These are phyloP conservation scores for Beta vulgaris DNA, from an alignment of 148 eudicot genomes.

Conservation along the genomic window DNA sequence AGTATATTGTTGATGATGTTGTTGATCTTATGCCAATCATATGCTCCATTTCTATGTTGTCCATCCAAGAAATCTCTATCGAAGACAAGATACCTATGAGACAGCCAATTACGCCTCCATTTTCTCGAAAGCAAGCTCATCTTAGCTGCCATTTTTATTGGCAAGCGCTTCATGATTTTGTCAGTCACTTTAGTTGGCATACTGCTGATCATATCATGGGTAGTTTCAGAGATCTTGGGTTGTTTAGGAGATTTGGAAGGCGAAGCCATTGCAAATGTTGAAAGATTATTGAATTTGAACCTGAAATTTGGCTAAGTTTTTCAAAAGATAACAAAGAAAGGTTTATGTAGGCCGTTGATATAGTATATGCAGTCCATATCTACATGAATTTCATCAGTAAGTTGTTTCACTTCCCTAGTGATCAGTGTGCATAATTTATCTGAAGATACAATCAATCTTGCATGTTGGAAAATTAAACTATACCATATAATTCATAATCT, in stretches of 20 bases:
- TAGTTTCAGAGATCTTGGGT: neutral
- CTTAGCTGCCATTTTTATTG: neutral
- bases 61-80: neutral
- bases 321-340: no score
- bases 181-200: neutral
- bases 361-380: no score
- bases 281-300: no score
- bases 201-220: conserved; percentile 1
- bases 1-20: no score
- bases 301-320: no score
- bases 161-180: neutral
- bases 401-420: no score
- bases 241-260: neutral
- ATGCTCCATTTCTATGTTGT: neutral
- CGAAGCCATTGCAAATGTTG: neutral
- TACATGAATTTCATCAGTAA: no score
- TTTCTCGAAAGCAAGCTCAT: conserved; percentile 11
- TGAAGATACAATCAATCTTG: no score
- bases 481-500: no score
- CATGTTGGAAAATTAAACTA: no score
- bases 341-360: no score
- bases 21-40: neutral
- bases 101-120: conserved; percentile 11
- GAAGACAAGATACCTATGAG: neutral
- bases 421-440: no score